Conservation (phyloP, 2,329 filamentous ascomycete species). For the Fusarium ambrosium region DNA sequence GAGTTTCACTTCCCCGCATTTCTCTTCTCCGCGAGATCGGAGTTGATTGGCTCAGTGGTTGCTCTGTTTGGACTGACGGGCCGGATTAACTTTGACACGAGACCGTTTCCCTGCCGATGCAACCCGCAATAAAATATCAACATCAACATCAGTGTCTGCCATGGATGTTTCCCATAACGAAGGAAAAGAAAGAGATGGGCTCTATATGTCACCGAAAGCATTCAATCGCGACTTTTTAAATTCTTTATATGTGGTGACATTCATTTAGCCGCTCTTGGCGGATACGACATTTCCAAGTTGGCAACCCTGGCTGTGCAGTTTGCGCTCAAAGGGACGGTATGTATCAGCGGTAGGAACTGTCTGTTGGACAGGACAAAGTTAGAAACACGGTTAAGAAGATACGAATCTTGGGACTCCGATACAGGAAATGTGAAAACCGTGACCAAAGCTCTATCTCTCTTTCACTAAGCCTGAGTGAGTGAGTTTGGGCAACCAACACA, state of each 20-base stretch:
- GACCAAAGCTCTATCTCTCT: neutral
- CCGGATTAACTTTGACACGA: neutral
- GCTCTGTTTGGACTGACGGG: neutral
- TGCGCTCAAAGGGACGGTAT: neutral
- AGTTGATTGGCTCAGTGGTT: neutral
- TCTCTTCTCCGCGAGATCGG: neutral
- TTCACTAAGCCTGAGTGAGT: neutral
- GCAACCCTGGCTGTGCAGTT: neutral
- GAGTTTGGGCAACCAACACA: neutral
- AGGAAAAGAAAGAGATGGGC: neutral
- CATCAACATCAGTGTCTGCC: neutral
- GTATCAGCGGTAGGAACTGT: neutral
- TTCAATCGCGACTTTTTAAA: neutral
- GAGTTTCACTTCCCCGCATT: neutral
- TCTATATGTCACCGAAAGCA: neutral
- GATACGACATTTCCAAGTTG: neutral
- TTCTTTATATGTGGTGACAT: neutral
- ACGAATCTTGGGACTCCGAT: neutral
- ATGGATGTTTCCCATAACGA: neutral
- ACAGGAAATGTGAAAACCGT: neutral
- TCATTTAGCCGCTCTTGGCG: neutral
- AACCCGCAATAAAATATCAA: neutral
- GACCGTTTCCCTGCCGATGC: neutral
- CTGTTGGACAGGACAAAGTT: neutral
- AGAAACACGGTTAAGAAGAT: neutral